phyloP scores from a whole-genome alignment of 495 filamentous ascomycete species.

The Parmelia sp. region DNA sequence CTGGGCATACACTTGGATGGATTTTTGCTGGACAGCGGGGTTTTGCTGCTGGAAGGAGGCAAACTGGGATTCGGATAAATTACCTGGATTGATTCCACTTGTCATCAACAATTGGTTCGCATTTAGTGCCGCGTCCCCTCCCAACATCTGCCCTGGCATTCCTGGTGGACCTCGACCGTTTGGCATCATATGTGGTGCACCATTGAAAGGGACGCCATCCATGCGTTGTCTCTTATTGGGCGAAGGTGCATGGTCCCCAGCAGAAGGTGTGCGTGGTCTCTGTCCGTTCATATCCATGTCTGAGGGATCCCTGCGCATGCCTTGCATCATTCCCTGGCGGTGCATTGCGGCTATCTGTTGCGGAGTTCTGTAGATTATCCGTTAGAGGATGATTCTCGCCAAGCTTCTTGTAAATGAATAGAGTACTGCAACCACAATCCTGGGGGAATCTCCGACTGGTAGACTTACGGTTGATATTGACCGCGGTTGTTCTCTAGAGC shows the following conservation, averaged over 20 bases:
- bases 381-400: neutral
- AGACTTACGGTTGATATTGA: conserved; percentile 46
- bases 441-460: neutral
- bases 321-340: conserved; percentile 48
- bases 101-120: conserved; percentile 61
- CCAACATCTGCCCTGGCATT: conserved; percentile 64
- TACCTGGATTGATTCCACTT: conserved; percentile 68
- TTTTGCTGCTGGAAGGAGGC: conserved; percentile 61
- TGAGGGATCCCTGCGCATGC: conserved; percentile 76
- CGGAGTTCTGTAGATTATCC: conserved; percentile 31
- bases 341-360: conserved; percentile 59
- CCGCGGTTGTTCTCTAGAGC: conserved; percentile 74
- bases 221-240: conserved; percentile 88
- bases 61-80: conserved; percentile 71
- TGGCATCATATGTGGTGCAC: conserved; percentile 63
- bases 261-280: conserved; percentile 72
- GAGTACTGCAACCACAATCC: neutral
- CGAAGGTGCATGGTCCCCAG: conserved; percentile 82
- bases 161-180: conserved; percentile 68
- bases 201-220: conserved; percentile 65
- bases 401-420: neutral
- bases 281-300: conserved; percentile 82
- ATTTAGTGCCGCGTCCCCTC: conserved; percentile 46
- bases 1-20: conserved; percentile 77
- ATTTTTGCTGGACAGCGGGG: conserved; percentile 63